Evolutionary conservation across 768 basidiomycete genomes (phyloP).

Genomic region (Zangia roseola): DNA sequence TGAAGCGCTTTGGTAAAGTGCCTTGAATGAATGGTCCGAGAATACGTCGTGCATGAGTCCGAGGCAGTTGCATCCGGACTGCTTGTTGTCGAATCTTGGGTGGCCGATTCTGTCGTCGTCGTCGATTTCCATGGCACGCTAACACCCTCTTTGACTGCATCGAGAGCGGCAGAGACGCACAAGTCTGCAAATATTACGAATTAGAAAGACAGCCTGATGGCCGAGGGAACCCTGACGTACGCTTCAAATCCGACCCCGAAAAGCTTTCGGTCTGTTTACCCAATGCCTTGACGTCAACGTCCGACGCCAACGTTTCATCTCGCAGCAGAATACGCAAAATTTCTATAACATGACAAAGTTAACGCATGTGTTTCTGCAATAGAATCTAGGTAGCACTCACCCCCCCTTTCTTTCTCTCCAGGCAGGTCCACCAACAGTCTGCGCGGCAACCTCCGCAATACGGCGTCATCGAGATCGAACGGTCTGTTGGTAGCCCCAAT

Average conservation of each 20-base stretch:
- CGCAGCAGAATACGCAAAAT: constrained; percentile 85
- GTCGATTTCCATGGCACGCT: constrained; percentile 68
- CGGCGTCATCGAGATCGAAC: constrained; percentile 89
- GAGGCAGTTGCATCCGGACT: constrained; percentile 8
- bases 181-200: constrained; percentile 54
- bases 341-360: constrained; percentile 42
- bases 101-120: constrained; percentile 3
- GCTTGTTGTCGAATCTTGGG: background rate
- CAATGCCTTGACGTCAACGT: constrained; percentile 58
- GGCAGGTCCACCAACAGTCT: constrained; percentile 88
- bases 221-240: constrained; percentile 44
- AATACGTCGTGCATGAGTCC: constrained; percentile 8
- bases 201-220: constrained; percentile 1
- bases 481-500: constrained; percentile 94
- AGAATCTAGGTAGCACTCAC: constrained; percentile 39
- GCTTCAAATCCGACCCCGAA: constrained; percentile 94
- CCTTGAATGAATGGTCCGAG: constrained; percentile 46
- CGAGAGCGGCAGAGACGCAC: constrained; percentile 89
- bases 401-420: constrained; percentile 80
- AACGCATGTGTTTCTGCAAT: background rate
- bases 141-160: constrained; percentile 85
- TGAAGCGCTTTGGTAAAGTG: constrained; percentile 85
- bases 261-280: constrained; percentile 79
- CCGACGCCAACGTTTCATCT: constrained; percentile 69
- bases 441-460: constrained; percentile 83